phyloP scores from a whole-genome alignment of 768 basidiomycete genomes.

The Russula earlei region DNA sequence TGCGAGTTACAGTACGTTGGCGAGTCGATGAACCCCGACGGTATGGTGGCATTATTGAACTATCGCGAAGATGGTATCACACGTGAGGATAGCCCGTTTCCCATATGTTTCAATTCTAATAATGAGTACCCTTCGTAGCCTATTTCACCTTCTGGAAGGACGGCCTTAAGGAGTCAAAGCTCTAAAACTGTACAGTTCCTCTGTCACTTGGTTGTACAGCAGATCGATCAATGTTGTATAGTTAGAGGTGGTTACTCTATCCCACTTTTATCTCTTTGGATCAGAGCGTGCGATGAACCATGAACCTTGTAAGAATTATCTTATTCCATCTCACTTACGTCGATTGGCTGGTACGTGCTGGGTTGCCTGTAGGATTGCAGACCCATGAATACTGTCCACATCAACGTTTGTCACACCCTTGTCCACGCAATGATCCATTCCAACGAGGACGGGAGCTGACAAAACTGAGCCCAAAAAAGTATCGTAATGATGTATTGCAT shows the following conservation, averaged over 20 bases:
- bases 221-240: conserved; percentile 13
- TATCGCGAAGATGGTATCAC: conserved; percentile 84
- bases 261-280: not conserved
- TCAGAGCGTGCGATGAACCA: not conserved
- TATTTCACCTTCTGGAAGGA: conserved; percentile 96
- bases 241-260: not conserved
- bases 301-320: no score
- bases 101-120: not conserved
- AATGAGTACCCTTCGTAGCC: conserved; percentile 35
- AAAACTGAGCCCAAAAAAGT: not conserved
- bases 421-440: not conserved
- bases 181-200: conserved; percentile 32
- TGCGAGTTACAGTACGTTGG: conserved; percentile 47
- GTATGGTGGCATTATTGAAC: conserved; percentile 91
- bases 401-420: not conserved
- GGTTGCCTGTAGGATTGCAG: no score
- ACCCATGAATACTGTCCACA: no score
- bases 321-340: no score
- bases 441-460: not conserved
- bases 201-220: conserved; percentile 6
- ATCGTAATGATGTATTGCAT: not conserved
- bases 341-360: no score
- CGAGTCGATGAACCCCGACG: conserved; percentile 74
- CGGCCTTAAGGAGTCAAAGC: conserved; percentile 75
- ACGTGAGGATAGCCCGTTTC: conserved; percentile 40